Evolutionary conservation across 1,284 basidiomycete species (phyloP).

Genomic region (Salmacisia buchloeana): DNA sequence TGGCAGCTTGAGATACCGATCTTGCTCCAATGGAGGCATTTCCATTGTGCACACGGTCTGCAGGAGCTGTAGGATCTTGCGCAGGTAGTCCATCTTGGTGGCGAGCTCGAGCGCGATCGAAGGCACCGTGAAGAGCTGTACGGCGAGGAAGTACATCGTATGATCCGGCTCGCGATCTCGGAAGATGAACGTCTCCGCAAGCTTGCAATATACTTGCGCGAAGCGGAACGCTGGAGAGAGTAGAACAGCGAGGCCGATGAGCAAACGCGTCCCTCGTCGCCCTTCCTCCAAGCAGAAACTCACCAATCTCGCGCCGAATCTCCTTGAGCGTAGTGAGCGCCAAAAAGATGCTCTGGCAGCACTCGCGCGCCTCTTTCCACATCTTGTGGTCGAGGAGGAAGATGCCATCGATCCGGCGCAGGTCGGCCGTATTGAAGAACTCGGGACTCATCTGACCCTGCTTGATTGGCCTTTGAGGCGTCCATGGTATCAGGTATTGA

Average conservation of each 20-base stretch:
- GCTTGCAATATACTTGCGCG: constrained; percentile 38
- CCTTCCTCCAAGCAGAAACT: constrained; percentile 35
- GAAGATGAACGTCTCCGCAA: constrained; percentile 47
- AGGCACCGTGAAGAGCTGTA: constrained; percentile 49
- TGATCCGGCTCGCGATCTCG: constrained; percentile 48
- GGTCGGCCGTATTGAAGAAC: constrained; percentile 35
- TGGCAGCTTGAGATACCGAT: constrained; percentile 27
- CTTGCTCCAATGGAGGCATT: constrained; percentile 14
- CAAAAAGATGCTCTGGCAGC: constrained; percentile 75
- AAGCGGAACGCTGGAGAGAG: constrained; percentile 19
- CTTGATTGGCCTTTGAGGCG: constrained; percentile 19
- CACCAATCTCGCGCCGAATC: constrained; percentile 72
- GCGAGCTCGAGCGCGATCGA: constrained; percentile 44
- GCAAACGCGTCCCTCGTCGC: too few species aligned
- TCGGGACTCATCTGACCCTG: constrained; percentile 33
- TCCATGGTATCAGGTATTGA: constrained; percentile 48
- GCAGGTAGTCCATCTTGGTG: constrained; percentile 26
- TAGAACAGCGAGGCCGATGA: too few species aligned
- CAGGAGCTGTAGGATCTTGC: constrained; percentile 36
- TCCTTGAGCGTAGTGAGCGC: constrained; percentile 68
- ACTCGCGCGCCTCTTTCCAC: constrained; percentile 57
- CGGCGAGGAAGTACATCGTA: constrained; percentile 45
- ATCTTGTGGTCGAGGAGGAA: constrained; percentile 44
- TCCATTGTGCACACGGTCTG: constrained; percentile 41
- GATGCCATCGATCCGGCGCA: constrained; percentile 40